Conservation (phyloP, 2,329 filamentous ascomycete genomes). For the Lasiodiplodia gonubiensis region DNA sequence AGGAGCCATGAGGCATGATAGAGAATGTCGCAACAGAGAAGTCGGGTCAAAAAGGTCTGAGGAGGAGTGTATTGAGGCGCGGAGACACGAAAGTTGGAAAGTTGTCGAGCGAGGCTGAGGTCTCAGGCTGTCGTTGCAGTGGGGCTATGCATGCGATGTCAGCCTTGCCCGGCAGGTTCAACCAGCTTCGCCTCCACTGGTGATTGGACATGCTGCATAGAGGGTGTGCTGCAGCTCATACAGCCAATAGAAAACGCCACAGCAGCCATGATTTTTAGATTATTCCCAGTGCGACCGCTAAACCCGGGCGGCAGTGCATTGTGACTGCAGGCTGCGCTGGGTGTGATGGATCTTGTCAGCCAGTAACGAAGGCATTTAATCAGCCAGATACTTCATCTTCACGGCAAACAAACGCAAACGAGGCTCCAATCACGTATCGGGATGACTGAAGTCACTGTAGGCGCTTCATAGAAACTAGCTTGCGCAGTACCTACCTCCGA, state of each 20-base stretch:
- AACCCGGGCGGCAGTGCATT: not conserved
- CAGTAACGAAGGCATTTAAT: not conserved
- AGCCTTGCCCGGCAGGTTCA: not conserved
- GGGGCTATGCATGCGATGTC: conserved; percentile 1
- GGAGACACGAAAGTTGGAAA: not conserved
- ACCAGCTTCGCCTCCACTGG: not conserved
- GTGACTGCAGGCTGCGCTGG: not conserved
- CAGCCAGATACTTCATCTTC: not conserved
- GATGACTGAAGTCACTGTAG: too few species aligned
- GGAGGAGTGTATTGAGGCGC: not conserved
- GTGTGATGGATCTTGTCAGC: not conserved
- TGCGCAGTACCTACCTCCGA: too few species aligned
- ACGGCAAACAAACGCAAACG: not conserved
- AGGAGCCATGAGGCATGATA: not conserved
- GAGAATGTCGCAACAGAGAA: not conserved
- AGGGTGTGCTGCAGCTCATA: not conserved
- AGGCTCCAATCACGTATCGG: not conserved
- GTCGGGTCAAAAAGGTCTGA: not conserved
- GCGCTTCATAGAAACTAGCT: too few species aligned
- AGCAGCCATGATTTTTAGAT: too few species aligned
- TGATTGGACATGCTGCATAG: not conserved
- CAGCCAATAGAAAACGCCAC: not conserved
- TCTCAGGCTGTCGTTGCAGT: not conserved
- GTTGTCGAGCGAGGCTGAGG: not conserved
- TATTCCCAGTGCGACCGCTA: not conserved